These are phyloP conservation scores for Chaetomidium leptoderma DNA, from an alignment of 495 filamentous ascomycete genomes.

Conservation along the genomic window DNA sequence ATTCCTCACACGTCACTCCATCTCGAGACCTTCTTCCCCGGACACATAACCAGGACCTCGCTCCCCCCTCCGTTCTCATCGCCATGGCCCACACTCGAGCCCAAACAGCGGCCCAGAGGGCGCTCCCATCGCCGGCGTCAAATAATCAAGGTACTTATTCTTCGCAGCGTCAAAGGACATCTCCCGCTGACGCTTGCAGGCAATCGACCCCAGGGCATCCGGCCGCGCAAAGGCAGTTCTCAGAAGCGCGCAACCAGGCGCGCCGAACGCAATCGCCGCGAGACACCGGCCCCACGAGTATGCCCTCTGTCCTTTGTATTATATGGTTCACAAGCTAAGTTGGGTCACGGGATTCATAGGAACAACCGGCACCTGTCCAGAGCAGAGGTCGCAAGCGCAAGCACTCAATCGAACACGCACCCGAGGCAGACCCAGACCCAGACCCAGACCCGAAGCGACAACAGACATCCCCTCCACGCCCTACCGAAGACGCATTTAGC, in stretches of 20 bases:
- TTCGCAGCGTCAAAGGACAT: slow-evolving; percentile 23
- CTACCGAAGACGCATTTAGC: slow-evolving; percentile 8
- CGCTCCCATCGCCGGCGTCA: slow-evolving; percentile 20
- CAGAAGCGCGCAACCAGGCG: slow-evolving; percentile 18
- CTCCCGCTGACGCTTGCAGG: slow-evolving; percentile 22
- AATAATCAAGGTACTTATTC: slow-evolving; percentile 22
- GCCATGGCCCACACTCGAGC: slow-evolving; percentile 24
- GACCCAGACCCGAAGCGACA: slow-evolving; percentile 10
- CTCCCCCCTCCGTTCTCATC: slow-evolving; percentile 11
- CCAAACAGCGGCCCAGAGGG: slow-evolving; percentile 18
- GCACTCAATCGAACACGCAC: slow-evolving; percentile 13
- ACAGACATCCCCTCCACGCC: slow-evolving; percentile 6
- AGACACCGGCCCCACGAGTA: slow-evolving; percentile 13
- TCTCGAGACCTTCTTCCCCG: slow-evolving; percentile 13
- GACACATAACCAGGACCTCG: slow-evolving; percentile 17
- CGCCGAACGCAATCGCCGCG: slow-evolving; percentile 19
- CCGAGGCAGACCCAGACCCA: slow-evolving; percentile 12
- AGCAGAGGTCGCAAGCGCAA: slow-evolving; percentile 21
- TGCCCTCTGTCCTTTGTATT: slow-evolving; percentile 13
- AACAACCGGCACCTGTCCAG: slow-evolving; percentile 17
- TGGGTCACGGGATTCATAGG: slow-evolving; percentile 15
- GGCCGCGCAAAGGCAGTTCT: slow-evolving; percentile 20
- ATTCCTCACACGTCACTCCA: slow-evolving; percentile 18
- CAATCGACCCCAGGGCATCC: slow-evolving; percentile 17
- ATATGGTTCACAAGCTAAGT: slow-evolving; percentile 19